A percentile compares a stretch with the other conserved stretches of the same genome.
Conservation (phyloP, 768 basidiomycete genomes). For the Russula sp. region DNA sequence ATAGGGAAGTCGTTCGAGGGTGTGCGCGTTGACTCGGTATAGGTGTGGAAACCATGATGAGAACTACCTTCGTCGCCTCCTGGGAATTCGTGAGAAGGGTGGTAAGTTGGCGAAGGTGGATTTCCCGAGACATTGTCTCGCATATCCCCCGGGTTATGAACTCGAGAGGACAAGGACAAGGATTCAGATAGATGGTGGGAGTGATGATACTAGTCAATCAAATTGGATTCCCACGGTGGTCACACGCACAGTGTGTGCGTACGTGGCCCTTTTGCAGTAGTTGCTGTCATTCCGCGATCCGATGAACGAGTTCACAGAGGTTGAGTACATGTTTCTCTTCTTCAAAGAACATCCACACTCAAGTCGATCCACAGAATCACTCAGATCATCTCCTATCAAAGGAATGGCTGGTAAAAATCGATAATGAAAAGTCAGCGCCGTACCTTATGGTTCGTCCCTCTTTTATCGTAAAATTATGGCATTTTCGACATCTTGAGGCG, state of each 20-base stretch:
- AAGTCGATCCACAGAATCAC: slow-evolving; percentile 38
- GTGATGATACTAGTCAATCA: not conserved
- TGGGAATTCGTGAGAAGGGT: slow-evolving; percentile 56
- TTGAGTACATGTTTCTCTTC: not conserved
- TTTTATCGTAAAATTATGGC: not conserved
- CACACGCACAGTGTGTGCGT: too few relatives aligned
- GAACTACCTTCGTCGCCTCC: slow-evolving; percentile 28
- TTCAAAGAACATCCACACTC: not conserved
- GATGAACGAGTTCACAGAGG: slow-evolving; percentile 20
- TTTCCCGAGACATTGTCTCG: slow-evolving; percentile 11
- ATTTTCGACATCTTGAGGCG: not conserved
- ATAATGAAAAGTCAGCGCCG: slow-evolving; percentile 50
- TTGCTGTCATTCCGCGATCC: not conserved
- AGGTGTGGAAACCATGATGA: not conserved
- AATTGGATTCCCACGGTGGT: slow-evolving; percentile 5
- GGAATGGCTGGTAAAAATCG: slow-evolving; percentile 70
- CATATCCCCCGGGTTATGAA: slow-evolving; percentile 22
- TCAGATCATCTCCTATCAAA: slow-evolving; percentile 49
- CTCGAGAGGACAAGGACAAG: not conserved
- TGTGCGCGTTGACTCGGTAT: not conserved
- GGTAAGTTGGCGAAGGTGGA: slow-evolving; percentile 29
- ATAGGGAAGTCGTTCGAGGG: slow-evolving; percentile 15
- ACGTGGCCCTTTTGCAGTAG: not conserved
- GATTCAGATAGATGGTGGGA: not conserved
- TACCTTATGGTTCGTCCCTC: slow-evolving; percentile 60